Percentiles rank a stretch among this genome's conserved stretches.
Evolutionary conservation across 176 grass and related monocot genomes (phyloP).

Genomic region (Eleusine indica): DNA sequence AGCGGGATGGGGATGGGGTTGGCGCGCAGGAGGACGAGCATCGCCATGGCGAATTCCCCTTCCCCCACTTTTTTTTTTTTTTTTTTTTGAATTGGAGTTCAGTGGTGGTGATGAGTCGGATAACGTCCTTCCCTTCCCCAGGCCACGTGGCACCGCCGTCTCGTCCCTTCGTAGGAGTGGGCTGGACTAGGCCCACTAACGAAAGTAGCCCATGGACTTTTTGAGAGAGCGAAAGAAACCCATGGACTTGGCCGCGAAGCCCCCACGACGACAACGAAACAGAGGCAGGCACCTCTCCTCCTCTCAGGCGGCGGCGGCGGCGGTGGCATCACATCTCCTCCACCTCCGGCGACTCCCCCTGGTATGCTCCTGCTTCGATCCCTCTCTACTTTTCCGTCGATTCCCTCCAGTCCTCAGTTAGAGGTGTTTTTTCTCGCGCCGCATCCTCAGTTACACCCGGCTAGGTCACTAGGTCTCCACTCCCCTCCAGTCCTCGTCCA

Average conservation of each 20-base stretch:
- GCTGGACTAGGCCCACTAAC: background rate
- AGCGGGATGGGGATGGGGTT: slow-evolving; percentile 5
- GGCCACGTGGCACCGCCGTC: background rate
- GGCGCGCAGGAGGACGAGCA: slow-evolving; percentile 32
- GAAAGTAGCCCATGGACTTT: background rate
- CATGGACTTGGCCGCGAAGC: background rate
- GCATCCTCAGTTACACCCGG: background rate
- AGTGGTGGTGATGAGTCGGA: background rate
- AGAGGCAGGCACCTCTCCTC: too few relatives aligned
- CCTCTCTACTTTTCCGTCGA: background rate
- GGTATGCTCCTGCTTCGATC: background rate
- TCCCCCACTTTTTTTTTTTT: too few relatives aligned
- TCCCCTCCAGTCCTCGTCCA: too few relatives aligned
- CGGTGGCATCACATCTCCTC: background rate
- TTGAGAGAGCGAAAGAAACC: too few relatives aligned
- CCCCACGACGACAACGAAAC: too few relatives aligned
- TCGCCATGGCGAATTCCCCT: background rate
- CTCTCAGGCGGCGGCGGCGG: background rate
- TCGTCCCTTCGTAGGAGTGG: background rate
- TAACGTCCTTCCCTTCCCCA: background rate
- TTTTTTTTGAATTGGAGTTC: too few relatives aligned
- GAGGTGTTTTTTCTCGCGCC: background rate
- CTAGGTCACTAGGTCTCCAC: background rate
- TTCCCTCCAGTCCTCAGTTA: background rate
- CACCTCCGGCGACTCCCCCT: background rate